Base-by-base conservation (phyloP, 495 filamentous ascomycete species). In the Oidiodendron maius region DNA sequence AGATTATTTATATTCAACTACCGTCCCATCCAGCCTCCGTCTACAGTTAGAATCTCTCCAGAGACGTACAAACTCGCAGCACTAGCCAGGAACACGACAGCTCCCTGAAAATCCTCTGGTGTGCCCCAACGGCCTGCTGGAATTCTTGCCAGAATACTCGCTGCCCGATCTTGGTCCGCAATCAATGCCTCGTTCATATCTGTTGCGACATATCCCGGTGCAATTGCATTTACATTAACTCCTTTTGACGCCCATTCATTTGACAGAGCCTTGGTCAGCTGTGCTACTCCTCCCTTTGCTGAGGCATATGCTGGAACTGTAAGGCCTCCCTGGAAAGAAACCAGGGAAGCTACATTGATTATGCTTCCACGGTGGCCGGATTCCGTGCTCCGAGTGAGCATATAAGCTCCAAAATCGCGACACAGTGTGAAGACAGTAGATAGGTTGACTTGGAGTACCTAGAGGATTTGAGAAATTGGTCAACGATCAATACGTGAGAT, bases 141-240 rank as follows among this genome's bases (percentile, higher is more conserved):
- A 42, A 95, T 95, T 44, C 90, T 66, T 8, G 77, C 84, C 63
- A 82, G 71, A 43, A 95, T 91, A 36, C 81, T 81, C 39, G 69
- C 71, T 46, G 81, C 74, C 43, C 89, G 66, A 47, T 74, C 73
- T 44, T 72, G 51, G 55, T 96, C 84, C 15, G 82, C 75, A 22
- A 95, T 89, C 60, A 95, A 62, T 4, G 87, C 88, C 36, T 68
- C 72, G 59, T 94, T 95, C 90, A 95, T 95, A 45, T 94, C 88
- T 9, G 90, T 95, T 25, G 76, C 86, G 48, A 95, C 83, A 56
- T 95, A 95, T 3, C 77, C 77, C 1, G 77, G 77, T n/a, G 84
- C 84, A 53, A 89, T 81, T 0, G 82, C 84, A 55, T 90, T 89
- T 6, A 90, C 86, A 20, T 74, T 85, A 56, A 94, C 80, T 0